These are phyloP conservation scores for Rhizopogon vinicolor DNA, from an alignment of 768 basidiomycete species.

Conservation along the genomic window DNA sequence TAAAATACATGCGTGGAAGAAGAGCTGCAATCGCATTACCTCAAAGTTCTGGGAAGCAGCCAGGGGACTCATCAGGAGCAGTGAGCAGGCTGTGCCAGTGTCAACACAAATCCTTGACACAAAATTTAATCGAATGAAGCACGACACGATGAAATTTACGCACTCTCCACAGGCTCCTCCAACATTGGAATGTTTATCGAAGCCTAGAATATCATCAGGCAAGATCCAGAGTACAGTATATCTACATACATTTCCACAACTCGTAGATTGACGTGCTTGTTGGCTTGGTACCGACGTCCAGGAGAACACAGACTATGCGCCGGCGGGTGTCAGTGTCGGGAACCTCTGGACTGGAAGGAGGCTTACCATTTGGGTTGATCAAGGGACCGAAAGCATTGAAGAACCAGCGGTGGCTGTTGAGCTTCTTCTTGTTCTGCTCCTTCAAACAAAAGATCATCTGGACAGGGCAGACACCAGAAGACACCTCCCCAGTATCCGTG, in stretches of 20 bases:
- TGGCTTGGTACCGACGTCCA: constrained; percentile 96
- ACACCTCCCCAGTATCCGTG: constrained; percentile 76
- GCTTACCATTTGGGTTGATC: constrained; percentile 73
- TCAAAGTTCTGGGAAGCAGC: constrained; percentile 97
- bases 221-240: background rate
- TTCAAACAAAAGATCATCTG: constrained; percentile 91
- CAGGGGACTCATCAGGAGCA: constrained; percentile 69
- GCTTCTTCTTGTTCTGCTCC: constrained; percentile 96
- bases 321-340: background rate
- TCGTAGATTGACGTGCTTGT: constrained; percentile 94
- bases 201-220: constrained; percentile 32
- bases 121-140: background rate
- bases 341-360: background rate
- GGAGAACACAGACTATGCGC: constrained; percentile 73
- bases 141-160: constrained; percentile 11
- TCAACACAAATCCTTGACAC: constrained; percentile 71
- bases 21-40: constrained; percentile 27
- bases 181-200: constrained; percentile 79
- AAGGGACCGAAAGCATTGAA: constrained; percentile 94
- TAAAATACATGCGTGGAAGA: background rate
- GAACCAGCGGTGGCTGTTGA: constrained; percentile 96
- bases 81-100: constrained; percentile 65
- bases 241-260: constrained; percentile 78
- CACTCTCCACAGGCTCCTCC: constrained; percentile 97
- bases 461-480: constrained; percentile 69